Percentiles rank a stretch among this genome's conserved stretches.
phyloP scores from a whole-genome alignment of 768 basidiomycete genomes.

The Mycena galericulata region DNA sequence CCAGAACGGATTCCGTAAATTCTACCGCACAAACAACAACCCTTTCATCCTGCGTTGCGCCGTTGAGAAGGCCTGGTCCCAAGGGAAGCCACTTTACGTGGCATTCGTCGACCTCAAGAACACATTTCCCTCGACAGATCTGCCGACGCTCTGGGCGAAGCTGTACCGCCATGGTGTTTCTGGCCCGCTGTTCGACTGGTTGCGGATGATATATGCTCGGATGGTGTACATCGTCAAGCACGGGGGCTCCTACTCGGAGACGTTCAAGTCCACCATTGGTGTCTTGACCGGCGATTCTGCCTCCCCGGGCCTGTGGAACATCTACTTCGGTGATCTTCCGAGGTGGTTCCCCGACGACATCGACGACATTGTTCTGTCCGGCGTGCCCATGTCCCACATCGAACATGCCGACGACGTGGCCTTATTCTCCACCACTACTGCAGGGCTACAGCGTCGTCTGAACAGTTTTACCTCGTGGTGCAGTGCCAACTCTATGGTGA shows the following conservation, averaged over 20 bases:
- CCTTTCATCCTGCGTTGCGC: constrained; percentile 39
- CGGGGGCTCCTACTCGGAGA: constrained; percentile 21
- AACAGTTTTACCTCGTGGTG: constrained; percentile 37
- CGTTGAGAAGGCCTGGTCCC: constrained; percentile 36
- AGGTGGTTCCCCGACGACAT: constrained; percentile 14
- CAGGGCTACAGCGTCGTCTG: constrained; percentile 35
- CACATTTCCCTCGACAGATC: constrained; percentile 50
- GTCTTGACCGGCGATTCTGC: constrained; percentile 44
- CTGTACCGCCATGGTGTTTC: constrained; percentile 37
- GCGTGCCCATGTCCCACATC: constrained; percentile 21
- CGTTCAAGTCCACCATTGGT: constrained; percentile 40
- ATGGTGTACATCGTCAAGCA: constrained; percentile 39
- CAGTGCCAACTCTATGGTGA: constrained; percentile 39
- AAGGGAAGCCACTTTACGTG: constrained; percentile 38
- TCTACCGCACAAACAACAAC: constrained; percentile 45
- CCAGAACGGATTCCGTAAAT: constrained; percentile 48
- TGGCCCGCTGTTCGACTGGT: constrained; percentile 45
- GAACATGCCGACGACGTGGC: too few species aligned
- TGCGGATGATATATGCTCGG: constrained; percentile 38
- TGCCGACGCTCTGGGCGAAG: constrained; percentile 48
- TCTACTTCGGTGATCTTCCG: constrained; percentile 40
- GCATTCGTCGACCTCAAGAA: constrained; percentile 45
- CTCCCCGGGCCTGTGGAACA: constrained; percentile 42
- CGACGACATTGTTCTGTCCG: constrained; percentile 35
- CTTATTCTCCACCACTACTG: constrained; percentile 30